Percentiles rank a stretch among this genome's conserved stretches.
Conservation (phyloP, 2,329 filamentous ascomycete species). For the Penicillium brevicompactum region DNA sequence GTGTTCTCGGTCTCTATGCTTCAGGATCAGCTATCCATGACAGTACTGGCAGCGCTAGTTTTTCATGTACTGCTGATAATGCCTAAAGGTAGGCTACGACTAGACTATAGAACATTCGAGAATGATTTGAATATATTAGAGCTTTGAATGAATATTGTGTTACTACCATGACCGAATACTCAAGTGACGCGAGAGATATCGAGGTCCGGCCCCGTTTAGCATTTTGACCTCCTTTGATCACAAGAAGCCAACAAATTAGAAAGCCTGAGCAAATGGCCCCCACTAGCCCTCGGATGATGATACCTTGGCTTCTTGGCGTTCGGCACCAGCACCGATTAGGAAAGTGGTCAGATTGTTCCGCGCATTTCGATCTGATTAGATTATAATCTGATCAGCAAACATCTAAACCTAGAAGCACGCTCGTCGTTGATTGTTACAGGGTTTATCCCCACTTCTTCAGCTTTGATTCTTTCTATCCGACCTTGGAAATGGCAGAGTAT, state of each 20-base stretch:
- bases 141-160: too few relatives aligned
- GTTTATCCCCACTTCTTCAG: too few relatives aligned
- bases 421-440: too few relatives aligned
- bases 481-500: constrained; percentile 14
- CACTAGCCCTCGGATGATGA: not conserved
- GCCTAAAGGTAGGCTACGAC: not conserved
- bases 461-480: too few relatives aligned
- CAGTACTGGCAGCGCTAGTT: constrained; percentile 29
- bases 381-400: constrained; percentile 3
- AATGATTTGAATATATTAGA: too few relatives aligned
- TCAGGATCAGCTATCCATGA: constrained; percentile 32
- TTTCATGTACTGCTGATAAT: constrained; percentile 28
- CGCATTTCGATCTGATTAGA: constrained; percentile 5
- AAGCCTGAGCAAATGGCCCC: not conserved
- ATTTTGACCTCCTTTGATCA: too few relatives aligned
- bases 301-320: not conserved
- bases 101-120: too few relatives aligned
- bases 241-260: too few relatives aligned
- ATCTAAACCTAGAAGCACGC: not conserved
- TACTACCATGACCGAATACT: too few relatives aligned
- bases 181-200: too few relatives aligned
- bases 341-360: constrained; percentile 8
- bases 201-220: too few relatives aligned
- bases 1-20: constrained; percentile 35
- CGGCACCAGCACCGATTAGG: constrained; percentile 1